Conservation (phyloP, 305 asterid genomes). For the Rubia balearica region DNA sequence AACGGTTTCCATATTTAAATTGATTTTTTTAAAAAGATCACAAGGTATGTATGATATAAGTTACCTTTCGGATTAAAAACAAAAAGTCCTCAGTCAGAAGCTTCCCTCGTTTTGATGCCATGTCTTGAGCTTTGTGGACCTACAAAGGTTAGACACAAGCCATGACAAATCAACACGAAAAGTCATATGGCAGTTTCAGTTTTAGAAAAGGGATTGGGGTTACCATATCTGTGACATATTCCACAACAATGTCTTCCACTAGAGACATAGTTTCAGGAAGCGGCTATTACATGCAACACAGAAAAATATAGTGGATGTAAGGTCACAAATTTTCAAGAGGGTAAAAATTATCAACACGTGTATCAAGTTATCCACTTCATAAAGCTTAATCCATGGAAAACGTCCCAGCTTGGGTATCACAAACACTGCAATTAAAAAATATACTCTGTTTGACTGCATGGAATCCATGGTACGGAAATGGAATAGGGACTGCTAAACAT, state of each 20-base stretch:
- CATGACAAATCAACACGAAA: neutral
- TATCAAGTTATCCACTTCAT: neutral
- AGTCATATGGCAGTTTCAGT: neutral
- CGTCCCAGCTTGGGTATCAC: neutral
- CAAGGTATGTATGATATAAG: neutral
- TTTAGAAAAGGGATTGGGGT: conserved; percentile 14
- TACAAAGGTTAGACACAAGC: conserved; percentile 18
- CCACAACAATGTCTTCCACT: conserved; percentile 91
- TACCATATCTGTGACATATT: conserved; percentile 87
- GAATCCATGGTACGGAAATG: no score
- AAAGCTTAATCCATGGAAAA: neutral
- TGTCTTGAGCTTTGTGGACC: conserved; percentile 94
- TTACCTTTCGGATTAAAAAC: conserved; percentile 81
- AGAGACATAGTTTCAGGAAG: conserved; percentile 87
- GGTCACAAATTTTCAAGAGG: neutral
- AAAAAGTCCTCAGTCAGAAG: conserved; percentile 87
- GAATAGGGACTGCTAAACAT: no score
- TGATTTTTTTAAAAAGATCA: neutral
- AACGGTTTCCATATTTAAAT: neutral
- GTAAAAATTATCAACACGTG: neutral
- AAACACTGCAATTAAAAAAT: neutral
- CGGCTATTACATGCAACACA: conserved; percentile 45
- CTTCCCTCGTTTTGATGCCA: conserved; percentile 75
- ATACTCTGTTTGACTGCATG: no score
- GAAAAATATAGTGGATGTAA: conserved; percentile 2